Evolutionary conservation across 257 asterid genomes (phyloP).

Genomic region (Hygrophila difformis): DNA sequence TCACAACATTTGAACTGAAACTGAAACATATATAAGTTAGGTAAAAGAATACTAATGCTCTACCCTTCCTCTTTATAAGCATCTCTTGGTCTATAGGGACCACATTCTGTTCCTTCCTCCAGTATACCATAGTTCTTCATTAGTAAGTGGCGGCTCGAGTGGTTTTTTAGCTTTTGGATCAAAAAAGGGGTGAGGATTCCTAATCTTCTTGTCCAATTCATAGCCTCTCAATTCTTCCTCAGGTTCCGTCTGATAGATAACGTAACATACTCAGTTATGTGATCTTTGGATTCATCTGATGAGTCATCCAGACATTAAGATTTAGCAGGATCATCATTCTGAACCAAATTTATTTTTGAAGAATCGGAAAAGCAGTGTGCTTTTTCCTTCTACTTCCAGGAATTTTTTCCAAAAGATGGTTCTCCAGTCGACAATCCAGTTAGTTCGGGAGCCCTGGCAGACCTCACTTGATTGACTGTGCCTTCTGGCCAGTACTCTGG

Average conservation of each 20-base stretch:
- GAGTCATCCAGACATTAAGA: slow-evolving; percentile 34
- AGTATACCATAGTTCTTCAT: slow-evolving; percentile 96
- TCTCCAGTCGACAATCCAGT: slow-evolving; percentile 57
- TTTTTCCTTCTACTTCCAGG: slow-evolving; percentile 92
- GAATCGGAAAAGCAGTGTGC: slow-evolving; percentile 37
- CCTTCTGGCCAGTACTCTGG: slow-evolving; percentile 96
- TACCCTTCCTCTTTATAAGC: too few relatives aligned
- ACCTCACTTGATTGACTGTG: slow-evolving; percentile 66
- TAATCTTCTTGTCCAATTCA: slow-evolving; percentile 65
- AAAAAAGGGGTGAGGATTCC: slow-evolving; percentile 75
- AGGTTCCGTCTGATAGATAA: slow-evolving; percentile 57
- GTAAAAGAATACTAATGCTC: too few relatives aligned
- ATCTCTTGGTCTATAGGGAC: too few relatives aligned
- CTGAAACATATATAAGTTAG: too few relatives aligned
- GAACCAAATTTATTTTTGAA: slow-evolving; percentile 25
- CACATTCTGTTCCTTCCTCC: slow-evolving; percentile 98
- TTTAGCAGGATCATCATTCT: slow-evolving; percentile 34
- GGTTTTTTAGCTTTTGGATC: slow-evolving; percentile 70
- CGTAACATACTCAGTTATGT: slow-evolving; percentile 43
- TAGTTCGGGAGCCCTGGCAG: slow-evolving; percentile 91
- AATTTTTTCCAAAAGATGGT: slow-evolving; percentile 72
- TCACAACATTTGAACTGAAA: too few relatives aligned
- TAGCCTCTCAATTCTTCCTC: slow-evolving; percentile 51
- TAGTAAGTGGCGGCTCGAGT: slow-evolving; percentile 52
- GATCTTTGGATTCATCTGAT: slow-evolving; percentile 42